Evolutionary conservation across 768 basidiomycete species (phyloP).

Genomic region (Fomitopsis pulvina): DNA sequence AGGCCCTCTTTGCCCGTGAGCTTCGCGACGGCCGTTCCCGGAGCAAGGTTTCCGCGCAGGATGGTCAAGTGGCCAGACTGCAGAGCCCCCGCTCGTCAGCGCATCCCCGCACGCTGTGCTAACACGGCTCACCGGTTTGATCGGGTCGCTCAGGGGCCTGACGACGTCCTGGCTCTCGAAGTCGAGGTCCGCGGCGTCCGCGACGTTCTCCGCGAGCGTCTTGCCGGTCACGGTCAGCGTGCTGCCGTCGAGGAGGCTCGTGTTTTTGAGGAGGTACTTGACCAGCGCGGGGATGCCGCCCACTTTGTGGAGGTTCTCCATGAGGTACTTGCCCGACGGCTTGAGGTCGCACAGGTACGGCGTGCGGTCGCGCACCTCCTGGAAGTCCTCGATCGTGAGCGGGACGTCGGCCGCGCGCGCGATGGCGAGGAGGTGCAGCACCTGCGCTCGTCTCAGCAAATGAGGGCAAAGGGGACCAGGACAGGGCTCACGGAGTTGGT

Average conservation of each 20-base stretch:
- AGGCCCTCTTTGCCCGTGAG: slow-evolving; percentile 90
- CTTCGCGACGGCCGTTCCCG: slow-evolving; percentile 85
- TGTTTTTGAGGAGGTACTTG: slow-evolving; percentile 77
- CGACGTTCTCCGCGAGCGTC: slow-evolving; percentile 83
- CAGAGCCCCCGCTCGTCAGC: background rate
- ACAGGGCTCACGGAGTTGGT: slow-evolving; percentile 66
- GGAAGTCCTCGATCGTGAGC: slow-evolving; percentile 83
- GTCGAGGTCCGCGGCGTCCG: slow-evolving; percentile 63
- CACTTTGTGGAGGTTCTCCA: slow-evolving; percentile 84
- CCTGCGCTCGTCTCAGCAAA: slow-evolving; percentile 31
- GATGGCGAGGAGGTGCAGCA: slow-evolving; percentile 79
- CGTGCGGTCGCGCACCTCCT: slow-evolving; percentile 68
- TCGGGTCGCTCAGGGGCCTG: slow-evolving; percentile 62
- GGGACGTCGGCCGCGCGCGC: slow-evolving; percentile 72
- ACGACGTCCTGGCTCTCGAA: slow-evolving; percentile 77
- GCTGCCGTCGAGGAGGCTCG: slow-evolving; percentile 71
- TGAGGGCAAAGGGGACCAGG: background rate
- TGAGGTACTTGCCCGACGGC: slow-evolving; percentile 83
- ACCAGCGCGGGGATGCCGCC: slow-evolving; percentile 82
- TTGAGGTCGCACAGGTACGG: slow-evolving; percentile 84
- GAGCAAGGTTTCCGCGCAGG: slow-evolving; percentile 82
- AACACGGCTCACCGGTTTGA: slow-evolving; percentile 43
- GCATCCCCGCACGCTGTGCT: background rate
- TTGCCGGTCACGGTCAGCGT: slow-evolving; percentile 89
- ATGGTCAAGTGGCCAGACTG: slow-evolving; percentile 81